phyloP scores from a whole-genome alignment of 257 asterid genomes.

The Gentiana straminea region DNA sequence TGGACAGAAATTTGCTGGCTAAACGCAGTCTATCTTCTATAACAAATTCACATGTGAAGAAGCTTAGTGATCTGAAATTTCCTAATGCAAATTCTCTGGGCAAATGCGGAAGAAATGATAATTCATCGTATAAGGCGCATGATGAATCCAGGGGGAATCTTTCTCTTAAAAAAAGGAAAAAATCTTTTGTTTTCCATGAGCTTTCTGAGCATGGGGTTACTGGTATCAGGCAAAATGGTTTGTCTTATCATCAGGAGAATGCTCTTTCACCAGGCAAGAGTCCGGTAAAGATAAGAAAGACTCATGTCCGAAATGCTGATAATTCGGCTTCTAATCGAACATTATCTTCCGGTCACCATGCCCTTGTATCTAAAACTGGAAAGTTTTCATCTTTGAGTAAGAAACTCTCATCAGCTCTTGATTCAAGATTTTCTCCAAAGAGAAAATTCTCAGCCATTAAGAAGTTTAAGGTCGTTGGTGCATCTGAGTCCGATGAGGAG shows the following conservation, averaged over 20 bases:
- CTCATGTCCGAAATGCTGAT: slow-evolving; percentile 10
- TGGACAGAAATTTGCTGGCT: slow-evolving; percentile 15
- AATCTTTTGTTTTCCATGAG: slow-evolving; percentile 12
- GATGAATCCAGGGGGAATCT: slow-evolving; percentile 26
- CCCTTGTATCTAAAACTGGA: slow-evolving; percentile 25
- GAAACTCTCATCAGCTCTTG: slow-evolving; percentile 27
- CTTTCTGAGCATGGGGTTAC: slow-evolving; percentile 24
- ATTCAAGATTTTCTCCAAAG: slow-evolving; percentile 24
- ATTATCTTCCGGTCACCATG: slow-evolving; percentile 17
- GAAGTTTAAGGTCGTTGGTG: slow-evolving; percentile 22
- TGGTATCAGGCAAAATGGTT: slow-evolving; percentile 20
- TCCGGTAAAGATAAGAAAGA: slow-evolving; percentile 20
- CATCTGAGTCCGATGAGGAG: slow-evolving; percentile 35
- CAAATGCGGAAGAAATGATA: slow-evolving; percentile 31
- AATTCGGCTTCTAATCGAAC: slow-evolving; percentile 21
- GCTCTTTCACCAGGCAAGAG: slow-evolving; percentile 16
- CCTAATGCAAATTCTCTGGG: slow-evolving; percentile 20
- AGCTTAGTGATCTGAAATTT: slow-evolving; percentile 21
- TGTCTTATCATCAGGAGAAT: slow-evolving; percentile 17
- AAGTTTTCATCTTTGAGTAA: slow-evolving; percentile 48
- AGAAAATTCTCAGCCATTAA: slow-evolving; percentile 23
- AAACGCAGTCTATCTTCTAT: slow-evolving; percentile 16
- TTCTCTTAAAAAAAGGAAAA: slow-evolving; percentile 18
- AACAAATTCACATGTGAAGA: slow-evolving; percentile 16
- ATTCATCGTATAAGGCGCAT: slow-evolving; percentile 14